Base-by-base conservation (phyloP, 1,284 basidiomycete species). In the Trichosporon sp. region DNA sequence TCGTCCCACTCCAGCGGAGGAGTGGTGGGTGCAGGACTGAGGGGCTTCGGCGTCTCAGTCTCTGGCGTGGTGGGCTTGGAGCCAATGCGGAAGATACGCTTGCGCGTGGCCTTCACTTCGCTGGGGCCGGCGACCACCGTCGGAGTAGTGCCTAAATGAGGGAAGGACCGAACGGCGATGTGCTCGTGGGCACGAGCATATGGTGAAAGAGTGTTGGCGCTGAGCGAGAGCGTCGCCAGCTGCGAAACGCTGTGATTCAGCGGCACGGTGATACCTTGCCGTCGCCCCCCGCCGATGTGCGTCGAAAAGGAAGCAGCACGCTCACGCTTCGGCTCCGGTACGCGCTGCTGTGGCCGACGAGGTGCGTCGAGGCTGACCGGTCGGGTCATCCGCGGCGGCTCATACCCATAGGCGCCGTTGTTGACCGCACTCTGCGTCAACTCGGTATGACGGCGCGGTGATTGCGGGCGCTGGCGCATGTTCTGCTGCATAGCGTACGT, bases 161-260 rank as follows among this genome's bases (percentile, higher is more conserved):
- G 92, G 37, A 89, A 89, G 66, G 89, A 91, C 25, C 92, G 85
- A 3, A 95, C 91, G 4, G 92, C 91, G 75, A 94, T 94, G 80
- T 95, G 92, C 67, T 90, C 88, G 52, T 92, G 83, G 6, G 88
- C 88, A 57, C 91, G 86, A 10, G 93, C 95, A 78, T 93, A 95
- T 0, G 93, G 93, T 1, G 89, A 92, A 2, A 96, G 82, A 0
- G 93, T 96, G 73, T 95, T 92, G 70, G 95, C 91, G 2, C 91
- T 92, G 68, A 89, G 85, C 23, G 86, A 88, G 61, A 96, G 85
- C 2, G 90, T 90, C 19, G 90, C 88, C 19, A 96, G 83, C 67
- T 94, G 90, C 58, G 89, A 89, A 23, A 95, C 84, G 8, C 87
- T 86, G 71, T 87, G 87, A 81, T 90, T 91, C 61, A 86, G 87